phyloP scores from a whole-genome alignment of 257 asterid genomes.

The Asclepias syriaca region DNA sequence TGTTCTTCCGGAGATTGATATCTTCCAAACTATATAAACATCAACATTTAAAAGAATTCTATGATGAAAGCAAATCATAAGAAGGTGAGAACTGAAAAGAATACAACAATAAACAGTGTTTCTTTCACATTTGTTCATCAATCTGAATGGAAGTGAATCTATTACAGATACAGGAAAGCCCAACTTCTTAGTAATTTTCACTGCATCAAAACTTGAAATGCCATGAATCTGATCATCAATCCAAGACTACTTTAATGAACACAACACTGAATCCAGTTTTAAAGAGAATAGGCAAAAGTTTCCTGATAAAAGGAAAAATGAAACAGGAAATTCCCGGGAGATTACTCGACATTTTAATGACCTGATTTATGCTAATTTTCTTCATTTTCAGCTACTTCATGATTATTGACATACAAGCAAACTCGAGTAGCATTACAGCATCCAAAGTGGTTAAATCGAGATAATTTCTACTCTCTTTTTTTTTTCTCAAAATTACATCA shows the following conservation, averaged over 20 bases:
- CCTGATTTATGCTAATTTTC: neutral
- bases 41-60: neutral
- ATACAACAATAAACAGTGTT: no score
- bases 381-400: neutral
- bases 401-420: neutral
- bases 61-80: neutral
- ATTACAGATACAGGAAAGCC: no score
- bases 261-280: no score
- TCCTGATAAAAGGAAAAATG: neutral
- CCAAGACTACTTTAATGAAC: neutral
- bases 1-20: slow-evolving; percentile 63
- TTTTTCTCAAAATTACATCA: no score
- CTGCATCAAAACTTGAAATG: neutral
- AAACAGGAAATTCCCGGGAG: neutral
- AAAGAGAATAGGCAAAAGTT: neutral
- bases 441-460: neutral
- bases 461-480: neutral
- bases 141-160: no score
- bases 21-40: slow-evolving; percentile 59
- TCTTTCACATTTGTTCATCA: no score
- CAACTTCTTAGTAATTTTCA: no score
- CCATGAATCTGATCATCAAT: neutral
- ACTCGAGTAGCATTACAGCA: neutral
- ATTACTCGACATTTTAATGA: neutral
- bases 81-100: no score